These are phyloP conservation scores for Camellia lanceoleosa DNA, from an alignment of 148 eudicot genomes.

Conservation along the genomic window DNA sequence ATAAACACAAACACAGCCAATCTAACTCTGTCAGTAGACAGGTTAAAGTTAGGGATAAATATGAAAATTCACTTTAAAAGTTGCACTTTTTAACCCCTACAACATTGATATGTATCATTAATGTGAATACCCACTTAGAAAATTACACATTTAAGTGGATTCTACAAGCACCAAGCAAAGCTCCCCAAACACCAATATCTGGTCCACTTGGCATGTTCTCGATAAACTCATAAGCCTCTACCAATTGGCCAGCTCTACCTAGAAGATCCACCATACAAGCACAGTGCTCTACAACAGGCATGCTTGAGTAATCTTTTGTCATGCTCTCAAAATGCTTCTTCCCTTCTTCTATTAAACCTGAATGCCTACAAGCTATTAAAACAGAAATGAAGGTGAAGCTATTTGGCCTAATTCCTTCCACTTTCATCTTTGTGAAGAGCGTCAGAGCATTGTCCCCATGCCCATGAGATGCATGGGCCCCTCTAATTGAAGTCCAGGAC, in stretches of 20 bases:
- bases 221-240: constrained; percentile 36
- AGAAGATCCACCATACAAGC: constrained; percentile 41
- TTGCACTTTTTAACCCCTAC: too few species aligned
- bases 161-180: constrained; percentile 58
- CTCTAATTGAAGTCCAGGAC: constrained; percentile 28
- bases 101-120: too few species aligned
- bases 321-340: constrained; percentile 29
- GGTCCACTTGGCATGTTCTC: constrained; percentile 34
- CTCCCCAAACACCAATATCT: constrained; percentile 37
- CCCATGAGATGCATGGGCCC: constrained; percentile 36
- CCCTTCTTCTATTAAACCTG: constrained; percentile 33
- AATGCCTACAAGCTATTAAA: constrained; percentile 34
- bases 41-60: too few species aligned
- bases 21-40: too few species aligned
- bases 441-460: constrained; percentile 23
- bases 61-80: too few species aligned
- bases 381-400: constrained; percentile 28
- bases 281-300: constrained; percentile 27
- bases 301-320: constrained; percentile 21
- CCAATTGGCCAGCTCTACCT: constrained; percentile 38
- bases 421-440: constrained; percentile 27
- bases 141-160: constrained; percentile 13
- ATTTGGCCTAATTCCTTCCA: constrained; percentile 27
- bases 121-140: too few species aligned
- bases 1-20: too few species aligned